Base-by-base conservation (phyloP, 495 filamentous ascomycete genomes). In the Annulohypoxylon moriforme region DNA sequence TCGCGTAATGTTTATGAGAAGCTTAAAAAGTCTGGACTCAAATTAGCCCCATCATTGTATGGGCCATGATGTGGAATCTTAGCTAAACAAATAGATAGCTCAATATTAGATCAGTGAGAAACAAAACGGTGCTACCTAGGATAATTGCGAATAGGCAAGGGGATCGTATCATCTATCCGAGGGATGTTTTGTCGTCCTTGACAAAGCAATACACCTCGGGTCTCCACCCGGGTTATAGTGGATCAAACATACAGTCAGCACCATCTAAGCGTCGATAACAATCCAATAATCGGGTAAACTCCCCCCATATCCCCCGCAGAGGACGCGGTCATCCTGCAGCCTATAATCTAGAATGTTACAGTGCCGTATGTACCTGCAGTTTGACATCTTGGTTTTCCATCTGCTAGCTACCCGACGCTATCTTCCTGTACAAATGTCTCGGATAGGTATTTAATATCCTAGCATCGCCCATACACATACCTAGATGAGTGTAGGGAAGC, bases 1-100 rank as follows among this genome's bases (percentile, higher is more conserved):
- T 68, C 59, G 38, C 69, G 64, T 72, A 72, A 72, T 63, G 60
- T 50, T 72, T 72, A 72, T 68, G 64, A 52, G 52, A 64, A 53
- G 31, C 27, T 22, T 68, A 55, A 52, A 44, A 64, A 53, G 31
- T 44, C n/a, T 42, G 10, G 62, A 67, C 33, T 44, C 40, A n/a
- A 50, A 33, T 3, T 44, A 40, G 52, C 14, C 55, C 60, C 46
- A 34, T 50, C 20, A 38, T 63, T 49, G 49, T 69, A 58, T 42
- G 58, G 52, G 29, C 24, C 56, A 25, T 47, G 7, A 36, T 38
- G 40, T 65, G 33, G 29, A 36, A 16, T 53, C 24, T 24, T 4
- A 49, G 20, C 20, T 25, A 44, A 44, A 20, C 4, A 44, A 20
- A 44, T 8, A 18, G 40, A 44, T 44, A 44, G 40, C n/a, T 20